Conservation (phyloP, 305 asterid genomes). For the Plantago coronopus region DNA sequence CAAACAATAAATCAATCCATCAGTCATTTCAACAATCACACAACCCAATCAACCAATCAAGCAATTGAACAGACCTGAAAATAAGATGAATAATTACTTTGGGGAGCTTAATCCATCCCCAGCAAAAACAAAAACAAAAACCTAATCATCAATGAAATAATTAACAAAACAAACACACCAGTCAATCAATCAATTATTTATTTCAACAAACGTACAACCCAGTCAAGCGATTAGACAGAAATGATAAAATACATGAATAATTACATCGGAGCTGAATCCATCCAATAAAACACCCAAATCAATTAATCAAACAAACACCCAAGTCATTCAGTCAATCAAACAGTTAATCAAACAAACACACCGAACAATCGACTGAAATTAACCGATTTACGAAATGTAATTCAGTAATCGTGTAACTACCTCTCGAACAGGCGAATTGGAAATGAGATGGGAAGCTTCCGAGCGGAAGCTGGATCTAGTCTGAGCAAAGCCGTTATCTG, state of each 20-base stretch:
- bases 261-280: no score
- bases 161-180: no score
- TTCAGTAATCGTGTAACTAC: constrained; percentile 27
- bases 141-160: no score
- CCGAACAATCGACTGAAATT: no score
- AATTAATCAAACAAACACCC: constrained; percentile 5
- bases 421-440: constrained; percentile 71
- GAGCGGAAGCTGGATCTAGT: constrained; percentile 66
- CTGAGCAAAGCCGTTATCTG: constrained; percentile 47
- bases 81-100: no score
- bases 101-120: no score
- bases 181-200: no score
- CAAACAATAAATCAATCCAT: background rate
- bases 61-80: background rate
- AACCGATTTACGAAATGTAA: background rate
- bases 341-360: background rate
- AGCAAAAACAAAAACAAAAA: no score
- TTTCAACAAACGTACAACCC: no score
- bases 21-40: background rate
- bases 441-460: constrained; percentile 68
- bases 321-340: background rate
- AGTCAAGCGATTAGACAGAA: no score
- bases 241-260: no score
- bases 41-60: background rate
- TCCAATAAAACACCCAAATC: no score